Evolutionary conservation across 108 stramenopile species (phyloP).

Genomic region (Pseudonitzschia pungens): DNA sequence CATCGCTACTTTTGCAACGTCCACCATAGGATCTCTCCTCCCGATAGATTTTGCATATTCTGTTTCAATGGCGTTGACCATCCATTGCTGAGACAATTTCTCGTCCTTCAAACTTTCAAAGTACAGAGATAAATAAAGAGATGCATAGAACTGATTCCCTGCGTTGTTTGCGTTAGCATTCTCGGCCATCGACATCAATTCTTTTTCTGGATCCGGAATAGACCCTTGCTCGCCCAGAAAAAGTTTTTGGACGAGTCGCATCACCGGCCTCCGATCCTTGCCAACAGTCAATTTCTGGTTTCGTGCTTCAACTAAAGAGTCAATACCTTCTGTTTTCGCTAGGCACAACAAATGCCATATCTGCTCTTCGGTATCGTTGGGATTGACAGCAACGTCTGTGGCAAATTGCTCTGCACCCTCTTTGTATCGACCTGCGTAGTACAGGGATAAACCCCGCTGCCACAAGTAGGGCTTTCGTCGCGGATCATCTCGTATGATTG

Average conservation of each 20-base stretch:
- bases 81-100: conserved; percentile 35
- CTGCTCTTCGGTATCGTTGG: conserved; percentile 75
- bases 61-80: conserved; percentile 52
- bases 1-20: conserved; percentile 52
- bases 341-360: conserved; percentile 81
- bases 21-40: conserved; percentile 72
- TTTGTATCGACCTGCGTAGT: conserved; percentile 61
- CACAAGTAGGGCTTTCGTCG: conserved; percentile 54
- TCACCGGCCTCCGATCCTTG: conserved; percentile 65
- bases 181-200: background rate
- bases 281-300: conserved; percentile 58
- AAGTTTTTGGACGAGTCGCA: conserved; percentile 30
- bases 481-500: conserved; percentile 8
- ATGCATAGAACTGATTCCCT: conserved; percentile 69
- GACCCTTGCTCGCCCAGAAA: conserved; percentile 1
- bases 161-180: conserved; percentile 25
- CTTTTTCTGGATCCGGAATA: background rate
- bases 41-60: conserved; percentile 56
- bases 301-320: conserved; percentile 37
- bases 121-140: conserved; percentile 59
- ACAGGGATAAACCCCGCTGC: conserved; percentile 74
- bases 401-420: conserved; percentile 39
- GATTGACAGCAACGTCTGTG: conserved; percentile 27
- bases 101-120: conserved; percentile 42
- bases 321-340: conserved; percentile 32